Base-by-base conservation (phyloP, 129 eudicot species). In the Artemisia argyi region DNA sequence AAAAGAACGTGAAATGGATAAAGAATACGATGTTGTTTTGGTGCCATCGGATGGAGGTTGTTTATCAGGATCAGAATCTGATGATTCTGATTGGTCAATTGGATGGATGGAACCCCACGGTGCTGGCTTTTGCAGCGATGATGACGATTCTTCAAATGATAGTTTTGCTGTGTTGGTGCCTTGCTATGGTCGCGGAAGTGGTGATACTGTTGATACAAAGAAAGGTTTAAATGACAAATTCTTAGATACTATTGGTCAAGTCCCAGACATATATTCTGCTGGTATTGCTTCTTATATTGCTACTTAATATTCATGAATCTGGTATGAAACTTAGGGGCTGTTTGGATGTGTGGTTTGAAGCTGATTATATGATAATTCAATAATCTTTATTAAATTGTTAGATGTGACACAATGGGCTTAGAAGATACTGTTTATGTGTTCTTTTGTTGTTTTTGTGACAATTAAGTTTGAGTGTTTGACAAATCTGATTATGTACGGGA, bases 41-140 rank as follows among this genome's bases (percentile, higher is more conserved):
- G 96, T 91, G 32, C 95, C 95, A 54, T 79, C 89, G 3, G 97
- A 91, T 65, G 97, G 97, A 65, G 91, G 85, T 61, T 76, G 95
- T 76, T 82, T 91, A 58, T 91, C 97, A 6, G 97, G 86, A 49
- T 91, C 97, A 2, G 97, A 91, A 84, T 88, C 97, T 47, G 92
- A 88, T 66, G 97, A 91, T 64, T 88, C 97, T 48, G 97, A 91
- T 76, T 91, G 95, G 95, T 91, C 97, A 3, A 78, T 88, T 11
- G 97, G 97, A 83, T 91, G 97, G 97, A 61, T 91, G 71, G 97
- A 91, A 79, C 92, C 97, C 2, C 97, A 85, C 32, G 93, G 91
- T 69, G 85, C 97, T 75, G 86, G 78, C 73, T 91, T 91, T 80
- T 88, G 77, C 78, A 83, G 91, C 65, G 96, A 86, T 73, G 90